Base-by-base conservation (phyloP, 1,139 yeast genomes). In the Suhomyces terraborum region DNA sequence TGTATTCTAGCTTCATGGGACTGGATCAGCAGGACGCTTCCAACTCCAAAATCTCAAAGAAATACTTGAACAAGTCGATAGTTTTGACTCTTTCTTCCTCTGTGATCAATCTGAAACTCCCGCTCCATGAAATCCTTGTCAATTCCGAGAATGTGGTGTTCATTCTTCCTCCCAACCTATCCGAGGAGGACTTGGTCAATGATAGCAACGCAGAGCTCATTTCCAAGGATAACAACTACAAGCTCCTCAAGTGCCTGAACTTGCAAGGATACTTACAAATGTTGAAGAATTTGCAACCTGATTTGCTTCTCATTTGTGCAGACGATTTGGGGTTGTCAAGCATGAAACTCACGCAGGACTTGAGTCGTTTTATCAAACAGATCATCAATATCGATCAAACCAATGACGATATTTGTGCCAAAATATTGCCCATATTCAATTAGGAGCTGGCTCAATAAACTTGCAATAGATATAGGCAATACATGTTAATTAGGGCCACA, bases 41-140 rank as follows among this genome's bases (percentile, higher is more conserved):
- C 13, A 38, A 21, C 8, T 23, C 40, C 35, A 24, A 38, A 22
- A 32, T 48, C 13, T 45, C 55, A 10, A 56, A 58, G 38, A 51
- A 56, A 37, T 67, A 62, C 47, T 56, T 64, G 22, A 59, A 61
- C 41, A 67, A 68, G 51, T 59, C 67, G 19, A 67, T 73, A 25
- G 77, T 75, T 9, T 59, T 73, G 46, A 73, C 78, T 4, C 64
- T 73, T 39, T 69, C 75, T 34, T 71, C 72, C 40, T 64, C 73
- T 24, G 67, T 73, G 16, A 58, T 73, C 47, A 66, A 62, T 40
- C 63, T 70, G 40, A 57, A 59, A 37, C 57, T 72, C 27, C 77
- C 77, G 3, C 59, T 73, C 40, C 56, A 64, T 44, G 75, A 72
- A 9, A 68, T 72, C 7, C 57, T 73, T 33, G 50, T 62, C 40